Evolutionary conservation across 1,284 basidiomycete species (phyloP).

Genomic region (Naganishia liquefaciens): DNA sequence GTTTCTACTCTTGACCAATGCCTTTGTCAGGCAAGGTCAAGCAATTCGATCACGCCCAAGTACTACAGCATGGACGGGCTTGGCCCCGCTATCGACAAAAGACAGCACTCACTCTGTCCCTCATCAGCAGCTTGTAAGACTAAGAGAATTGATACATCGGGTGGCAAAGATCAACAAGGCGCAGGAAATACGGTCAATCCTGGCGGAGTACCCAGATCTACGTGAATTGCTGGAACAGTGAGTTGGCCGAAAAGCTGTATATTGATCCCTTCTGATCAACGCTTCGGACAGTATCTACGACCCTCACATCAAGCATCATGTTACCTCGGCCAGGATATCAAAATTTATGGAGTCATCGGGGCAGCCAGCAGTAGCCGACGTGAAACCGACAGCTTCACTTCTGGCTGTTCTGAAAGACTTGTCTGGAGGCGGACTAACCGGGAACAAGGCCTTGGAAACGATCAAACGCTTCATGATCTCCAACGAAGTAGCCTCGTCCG

Average conservation of each 20-base stretch:
- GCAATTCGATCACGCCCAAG: too few relatives aligned
- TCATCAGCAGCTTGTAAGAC: conserved; percentile 32
- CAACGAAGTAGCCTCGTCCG: background rate
- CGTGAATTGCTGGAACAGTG: conserved; percentile 43
- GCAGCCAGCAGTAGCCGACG: background rate
- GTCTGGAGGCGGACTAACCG: conserved; percentile 33
- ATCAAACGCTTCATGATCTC: conserved; percentile 38
- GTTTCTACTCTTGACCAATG: too few relatives aligned
- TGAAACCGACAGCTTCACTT: conserved; percentile 19
- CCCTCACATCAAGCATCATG: conserved; percentile 21
- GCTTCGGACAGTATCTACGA: conserved; percentile 18
- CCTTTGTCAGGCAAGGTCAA: too few relatives aligned
- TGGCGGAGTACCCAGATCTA: conserved; percentile 45
- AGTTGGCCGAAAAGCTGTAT: conserved; percentile 24
- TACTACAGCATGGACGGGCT: too few relatives aligned
- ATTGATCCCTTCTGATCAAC: background rate
- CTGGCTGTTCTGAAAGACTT: conserved; percentile 37
- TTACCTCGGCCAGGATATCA: conserved; percentile 17
- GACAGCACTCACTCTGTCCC: background rate
- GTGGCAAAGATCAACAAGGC: conserved; percentile 39
- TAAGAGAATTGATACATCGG: conserved; percentile 38
- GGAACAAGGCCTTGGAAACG: conserved; percentile 36
- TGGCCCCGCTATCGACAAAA: background rate
- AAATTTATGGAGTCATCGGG: background rate
- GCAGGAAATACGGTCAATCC: conserved; percentile 39